Evolutionary conservation across 2,329 filamentous ascomycete species (phyloP), one percentile per base, ranked within the genome.

Genomic region (Botryotinia narcissicola): DNA sequence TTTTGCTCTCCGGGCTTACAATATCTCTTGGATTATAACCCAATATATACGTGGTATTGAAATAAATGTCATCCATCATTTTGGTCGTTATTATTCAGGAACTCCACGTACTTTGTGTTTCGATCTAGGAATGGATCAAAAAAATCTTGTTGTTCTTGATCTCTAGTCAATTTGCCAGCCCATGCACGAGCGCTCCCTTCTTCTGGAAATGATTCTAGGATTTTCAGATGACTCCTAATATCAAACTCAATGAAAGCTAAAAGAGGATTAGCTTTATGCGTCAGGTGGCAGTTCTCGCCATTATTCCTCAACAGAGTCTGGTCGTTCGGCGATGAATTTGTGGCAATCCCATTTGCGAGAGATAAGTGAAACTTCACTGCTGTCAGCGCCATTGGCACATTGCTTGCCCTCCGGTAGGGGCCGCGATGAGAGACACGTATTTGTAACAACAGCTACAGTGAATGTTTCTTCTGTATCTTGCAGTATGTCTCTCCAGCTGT

Each of bases 61-160:
- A 16, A 14, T 1, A 14, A n/a, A 3, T 22, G 37, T 8, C 22
- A 14, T 37, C 3, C 14, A 16, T 40, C 5, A 3, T 18, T 22
- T 9, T 20, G 8, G 22, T 40, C 2, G 9, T 8, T 42, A 10
- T 37, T 20, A 54, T 29, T 5, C 14, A 54, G 46, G 54, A 2
- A 40, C 22, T 67, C 46, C 8, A 67, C 8, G 4, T 54, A 37
- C 1, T 4, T 32, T 25, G 4, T 8, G 3, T 12, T 25, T 1
- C 0, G 16, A 37, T 32, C 1, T 1, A 1, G 46, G 22, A 16
- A n/a, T 7, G n/a, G 7, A 10, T 20, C 16, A 16, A 4, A 18
- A 3, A 1, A 14, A 37, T 14, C 14, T 16, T 4, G 8, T 12
- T n/a, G 5, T 6, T 10, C 7, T 25, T 6, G 4, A 20, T 35